Conservation (phyloP, 192 early-diverging fungal genomes). For the Phlyctochytrium planicorne region DNA sequence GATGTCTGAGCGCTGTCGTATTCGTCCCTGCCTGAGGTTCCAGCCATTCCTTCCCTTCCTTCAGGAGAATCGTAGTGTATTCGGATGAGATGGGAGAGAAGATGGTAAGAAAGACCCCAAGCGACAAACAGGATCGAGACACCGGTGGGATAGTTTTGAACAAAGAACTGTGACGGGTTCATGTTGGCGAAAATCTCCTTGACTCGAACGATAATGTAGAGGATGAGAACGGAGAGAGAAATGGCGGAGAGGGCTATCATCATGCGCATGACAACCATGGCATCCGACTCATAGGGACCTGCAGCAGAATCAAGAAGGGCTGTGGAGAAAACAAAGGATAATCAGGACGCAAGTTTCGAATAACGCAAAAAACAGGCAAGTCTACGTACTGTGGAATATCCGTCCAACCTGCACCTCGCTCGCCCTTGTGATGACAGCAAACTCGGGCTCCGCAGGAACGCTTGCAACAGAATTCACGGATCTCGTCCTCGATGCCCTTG, state of each 20-base stretch:
- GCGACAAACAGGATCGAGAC: background rate
- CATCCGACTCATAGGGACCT: background rate
- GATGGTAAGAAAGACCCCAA: background rate
- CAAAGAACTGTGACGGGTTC: background rate
- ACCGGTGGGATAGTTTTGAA: constrained; percentile 2
- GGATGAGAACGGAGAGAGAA: background rate
- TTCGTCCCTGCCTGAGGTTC: background rate
- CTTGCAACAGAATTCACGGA: too few species aligned
- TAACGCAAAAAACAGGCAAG: too few species aligned
- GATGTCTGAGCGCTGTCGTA: background rate
- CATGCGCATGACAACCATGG: background rate
- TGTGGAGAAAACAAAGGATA: too few species aligned
- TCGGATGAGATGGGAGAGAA: background rate
- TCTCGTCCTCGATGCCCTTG: too few species aligned
- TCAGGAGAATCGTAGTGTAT: background rate
- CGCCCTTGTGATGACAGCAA: background rate
- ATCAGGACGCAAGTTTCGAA: too few species aligned
- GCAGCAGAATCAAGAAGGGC: too few species aligned
- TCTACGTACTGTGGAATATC: background rate
- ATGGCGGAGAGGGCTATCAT: background rate
- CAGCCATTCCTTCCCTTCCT: background rate
- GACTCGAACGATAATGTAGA: background rate
- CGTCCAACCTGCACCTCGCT: constrained; percentile 1
- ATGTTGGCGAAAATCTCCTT: constrained; percentile 1
- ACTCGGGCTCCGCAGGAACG: background rate